Conservation (phyloP, 1,284 basidiomycete genomes). For the Rhizoctonia solani region DNA sequence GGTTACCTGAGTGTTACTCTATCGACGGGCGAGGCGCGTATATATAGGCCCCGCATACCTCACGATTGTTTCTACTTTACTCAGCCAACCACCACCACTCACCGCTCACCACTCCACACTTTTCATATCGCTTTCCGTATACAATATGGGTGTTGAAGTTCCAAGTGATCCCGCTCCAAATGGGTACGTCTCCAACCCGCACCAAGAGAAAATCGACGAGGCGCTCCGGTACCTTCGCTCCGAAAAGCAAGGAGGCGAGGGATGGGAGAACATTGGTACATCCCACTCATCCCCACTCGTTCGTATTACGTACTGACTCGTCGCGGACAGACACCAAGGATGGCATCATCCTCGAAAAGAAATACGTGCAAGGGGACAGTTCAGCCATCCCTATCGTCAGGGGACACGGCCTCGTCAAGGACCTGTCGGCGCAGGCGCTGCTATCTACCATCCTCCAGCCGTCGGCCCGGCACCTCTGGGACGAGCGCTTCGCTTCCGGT, state of each 20-base stretch:
- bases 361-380: slow-evolving; percentile 31
- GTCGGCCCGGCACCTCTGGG: slow-evolving; percentile 36
- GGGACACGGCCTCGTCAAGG: slow-evolving; percentile 35
- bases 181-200: slow-evolving; percentile 35
- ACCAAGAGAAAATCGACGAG: slow-evolving; percentile 29
- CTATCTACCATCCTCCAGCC: slow-evolving; percentile 34
- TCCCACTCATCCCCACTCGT: too few relatives aligned
- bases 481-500: slow-evolving; percentile 32
- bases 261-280: slow-evolving; percentile 39
- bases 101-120: background rate
- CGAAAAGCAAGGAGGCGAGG: slow-evolving; percentile 37
- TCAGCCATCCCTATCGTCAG: slow-evolving; percentile 39
- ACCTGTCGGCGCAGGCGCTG: slow-evolving; percentile 32
- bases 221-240: slow-evolving; percentile 35
- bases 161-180: slow-evolving; percentile 30
- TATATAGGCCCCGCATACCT: too few relatives aligned
- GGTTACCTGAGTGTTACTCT: too few relatives aligned
- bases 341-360: slow-evolving; percentile 39
- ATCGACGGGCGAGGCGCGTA: too few relatives aligned
- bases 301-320: too few relatives aligned
- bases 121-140: background rate
- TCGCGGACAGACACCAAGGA: slow-evolving; percentile 37
- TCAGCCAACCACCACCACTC: slow-evolving; percentile 6
- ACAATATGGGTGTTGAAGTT: slow-evolving; percentile 19
- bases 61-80: too few relatives aligned